Conservation (phyloP, 306 rosid genomes). For the Sophora flavescens region DNA sequence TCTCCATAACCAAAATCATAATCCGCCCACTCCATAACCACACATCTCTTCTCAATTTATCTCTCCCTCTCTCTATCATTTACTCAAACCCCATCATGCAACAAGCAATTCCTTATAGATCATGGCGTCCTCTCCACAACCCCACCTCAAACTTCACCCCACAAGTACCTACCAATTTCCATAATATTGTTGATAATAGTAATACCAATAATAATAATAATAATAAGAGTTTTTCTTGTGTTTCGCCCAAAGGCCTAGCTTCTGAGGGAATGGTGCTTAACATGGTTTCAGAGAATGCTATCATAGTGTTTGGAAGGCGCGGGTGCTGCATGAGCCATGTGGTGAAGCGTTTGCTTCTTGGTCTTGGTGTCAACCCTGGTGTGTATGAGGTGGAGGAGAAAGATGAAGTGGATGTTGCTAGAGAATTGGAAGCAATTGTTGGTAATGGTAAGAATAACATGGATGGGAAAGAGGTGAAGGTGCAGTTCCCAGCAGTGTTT, state of each 20-base stretch:
- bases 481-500: conserved; percentile 66
- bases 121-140: conserved; percentile 56
- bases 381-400: conserved; percentile 64
- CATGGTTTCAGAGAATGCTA: conserved; percentile 63
- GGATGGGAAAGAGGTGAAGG: background rate
- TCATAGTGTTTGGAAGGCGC: conserved; percentile 55
- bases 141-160: conserved; percentile 40
- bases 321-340: conserved; percentile 82
- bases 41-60: background rate
- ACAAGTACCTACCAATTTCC: conserved; percentile 19
- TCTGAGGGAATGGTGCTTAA: conserved; percentile 1
- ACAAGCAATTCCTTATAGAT: conserved; percentile 76
- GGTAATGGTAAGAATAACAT: background rate
- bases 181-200: too few relatives aligned
- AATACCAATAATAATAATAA: background rate
- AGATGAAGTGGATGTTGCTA: conserved; percentile 46
- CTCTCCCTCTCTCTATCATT: background rate
- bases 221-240: background rate
- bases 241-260: background rate
- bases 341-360: conserved; percentile 60
- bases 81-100: conserved; percentile 54
- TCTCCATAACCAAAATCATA: conserved; percentile 22
- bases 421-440: conserved; percentile 43
- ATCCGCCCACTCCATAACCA: conserved; percentile 11
- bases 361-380: conserved; percentile 66